Base-by-base conservation (phyloP, 495 filamentous ascomycete genomes). In the Poronia punctata region DNA sequence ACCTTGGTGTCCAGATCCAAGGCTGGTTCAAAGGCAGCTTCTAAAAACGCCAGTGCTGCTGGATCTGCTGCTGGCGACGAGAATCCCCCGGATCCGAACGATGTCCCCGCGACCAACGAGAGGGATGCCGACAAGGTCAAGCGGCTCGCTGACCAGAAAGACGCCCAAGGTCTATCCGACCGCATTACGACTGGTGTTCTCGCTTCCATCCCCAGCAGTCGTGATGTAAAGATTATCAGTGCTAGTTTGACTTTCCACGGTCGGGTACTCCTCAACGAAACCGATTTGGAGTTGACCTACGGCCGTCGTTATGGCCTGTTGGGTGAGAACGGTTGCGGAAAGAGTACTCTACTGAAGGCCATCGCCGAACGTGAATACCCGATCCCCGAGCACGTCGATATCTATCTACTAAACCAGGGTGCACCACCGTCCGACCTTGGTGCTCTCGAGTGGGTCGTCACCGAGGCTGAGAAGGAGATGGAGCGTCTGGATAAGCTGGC, bases 271-370 rank as follows among this genome's bases (percentile, higher is more conserved):
- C 82, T 99, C 63, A 87, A 78, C 52, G 92, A 99, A 63, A 82
- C 85, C 38, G 89, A 82, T 18, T 75, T 99, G 55, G 92, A 99
- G 64, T 74, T 99, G 52, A 95, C 86, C 59, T 88, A 88, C 59
- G 85, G 84, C 40, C 84, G 90, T 49, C 79, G 92, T 37, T 99
- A 99, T 61, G 92, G 92, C 59, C 70, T 99, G 37, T 68, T 99
- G 40, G 92, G 92, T 55, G 92, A 99, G 75, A 99, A 99, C 80
- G 92, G 92, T 36, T 99, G 92, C 57, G 92, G 92, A 57, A 99
- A 99, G 71, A 95, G 88, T 48, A 99, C 92, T 8, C 66, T 97
- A 0, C 76, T 99, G 52, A 97, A 96, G 75, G 80, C 92, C 43
- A 94, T 99, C 64, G 83, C 82, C 54, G 79, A 78, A 53, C 84